Evolutionary conservation across 306 rosid genomes (phyloP).

Genomic region (Cicer judaicum): DNA sequence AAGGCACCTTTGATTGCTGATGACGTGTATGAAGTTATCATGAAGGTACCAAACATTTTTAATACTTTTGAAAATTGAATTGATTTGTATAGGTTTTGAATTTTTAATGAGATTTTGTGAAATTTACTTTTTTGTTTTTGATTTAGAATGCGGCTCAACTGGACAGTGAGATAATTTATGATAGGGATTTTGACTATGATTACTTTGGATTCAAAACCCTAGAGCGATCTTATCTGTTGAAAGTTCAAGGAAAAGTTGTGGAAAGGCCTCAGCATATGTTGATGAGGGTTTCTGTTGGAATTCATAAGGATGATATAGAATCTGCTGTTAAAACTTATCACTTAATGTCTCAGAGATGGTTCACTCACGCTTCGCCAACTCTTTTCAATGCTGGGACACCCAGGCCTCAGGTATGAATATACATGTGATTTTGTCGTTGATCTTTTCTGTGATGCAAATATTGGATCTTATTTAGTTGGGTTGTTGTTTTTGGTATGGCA

Average conservation of each 20-base stretch:
- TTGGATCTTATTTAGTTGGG: background rate
- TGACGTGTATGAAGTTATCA: constrained; percentile 81
- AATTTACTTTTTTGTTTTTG: constrained; percentile 12
- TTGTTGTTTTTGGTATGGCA: constrained; percentile 50
- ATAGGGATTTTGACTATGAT: constrained; percentile 91
- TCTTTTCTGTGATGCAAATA: too few relatives aligned
- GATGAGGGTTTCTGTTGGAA: constrained; percentile 99
- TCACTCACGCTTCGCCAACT: constrained; percentile 97
- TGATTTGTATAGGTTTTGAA: background rate
- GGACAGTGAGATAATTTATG: constrained; percentile 98
- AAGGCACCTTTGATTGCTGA: constrained; percentile 79
- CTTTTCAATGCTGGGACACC: constrained; percentile 98
- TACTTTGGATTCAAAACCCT: constrained; percentile 97
- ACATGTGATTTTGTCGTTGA: too few relatives aligned
- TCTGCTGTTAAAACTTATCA: constrained; percentile 87
- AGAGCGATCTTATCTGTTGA: constrained; percentile 92
- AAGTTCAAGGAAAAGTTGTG: constrained; percentile 81
- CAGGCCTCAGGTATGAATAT: constrained; percentile 68
- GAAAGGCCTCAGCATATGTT: constrained; percentile 98
- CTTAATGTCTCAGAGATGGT: constrained; percentile 96
- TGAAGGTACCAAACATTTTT: constrained; percentile 50
- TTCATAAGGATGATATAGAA: constrained; percentile 86
- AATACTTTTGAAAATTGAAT: constrained; percentile 2
- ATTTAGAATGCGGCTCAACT: constrained; percentile 81
- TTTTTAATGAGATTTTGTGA: background rate